Percentiles rank a stretch among this genome's conserved stretches.
phyloP scores from a whole-genome alignment of 106 monocot species.

The Allium fistulosum region DNA sequence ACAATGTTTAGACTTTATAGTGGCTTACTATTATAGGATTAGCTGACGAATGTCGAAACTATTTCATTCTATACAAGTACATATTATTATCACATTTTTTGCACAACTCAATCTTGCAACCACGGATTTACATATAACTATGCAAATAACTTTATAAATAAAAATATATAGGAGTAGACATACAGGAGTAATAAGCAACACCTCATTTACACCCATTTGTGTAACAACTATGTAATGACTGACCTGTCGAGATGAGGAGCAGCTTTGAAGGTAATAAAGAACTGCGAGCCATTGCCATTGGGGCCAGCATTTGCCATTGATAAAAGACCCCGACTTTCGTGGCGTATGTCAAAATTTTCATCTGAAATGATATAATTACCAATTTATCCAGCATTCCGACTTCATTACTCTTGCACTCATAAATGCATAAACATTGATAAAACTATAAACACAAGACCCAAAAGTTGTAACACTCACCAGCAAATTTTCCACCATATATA shows the following conservation, averaged over 20 bases:
- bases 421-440: neutral
- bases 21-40: too few species aligned
- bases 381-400: neutral
- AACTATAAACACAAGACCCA: neutral
- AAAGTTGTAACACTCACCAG: slow-evolving; percentile 33
- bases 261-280: slow-evolving; percentile 88
- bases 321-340: slow-evolving; percentile 79
- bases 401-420: neutral
- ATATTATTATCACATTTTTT: too few species aligned
- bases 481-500: slow-evolving; percentile 93
- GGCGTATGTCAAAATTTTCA: slow-evolving; percentile 69
- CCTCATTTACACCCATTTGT: too few species aligned
- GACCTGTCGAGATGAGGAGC: slow-evolving; percentile 90
- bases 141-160: too few species aligned
- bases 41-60: too few species aligned
- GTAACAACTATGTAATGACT: slow-evolving; percentile 6
- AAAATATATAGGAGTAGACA: too few species aligned
- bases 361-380: slow-evolving; percentile 36
- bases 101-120: too few species aligned
- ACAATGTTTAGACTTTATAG: too few species aligned
- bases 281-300: slow-evolving; percentile 89
- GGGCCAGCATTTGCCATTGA: slow-evolving; percentile 93
- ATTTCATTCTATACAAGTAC: too few species aligned
- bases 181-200: too few species aligned
- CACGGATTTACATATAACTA: too few species aligned